A percentile compares a stretch with the other conserved stretches of the same genome.
phyloP scores from a whole-genome alignment of 805 yeast genomes.

The Candida sanyiensis region DNA sequence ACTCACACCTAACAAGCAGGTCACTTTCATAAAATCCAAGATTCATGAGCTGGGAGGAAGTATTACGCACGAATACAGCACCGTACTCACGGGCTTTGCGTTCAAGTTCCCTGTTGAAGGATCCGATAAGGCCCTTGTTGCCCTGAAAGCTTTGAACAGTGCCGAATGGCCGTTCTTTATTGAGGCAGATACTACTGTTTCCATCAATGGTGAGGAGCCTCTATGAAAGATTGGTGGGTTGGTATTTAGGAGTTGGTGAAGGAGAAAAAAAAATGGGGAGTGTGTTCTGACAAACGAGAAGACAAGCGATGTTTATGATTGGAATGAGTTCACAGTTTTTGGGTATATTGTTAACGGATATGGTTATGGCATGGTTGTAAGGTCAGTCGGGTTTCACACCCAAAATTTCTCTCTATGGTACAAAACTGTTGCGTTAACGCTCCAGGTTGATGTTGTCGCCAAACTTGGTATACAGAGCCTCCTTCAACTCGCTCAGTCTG shows the following conservation, averaged over 20 bases:
- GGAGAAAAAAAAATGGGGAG: neutral
- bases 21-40: slow-evolving; percentile 29
- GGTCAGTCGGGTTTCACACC: slow-evolving; percentile 21
- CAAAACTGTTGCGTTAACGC: too few relatives aligned
- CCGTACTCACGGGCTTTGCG: slow-evolving; percentile 44
- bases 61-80: slow-evolving; percentile 41
- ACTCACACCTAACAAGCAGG: slow-evolving; percentile 24
- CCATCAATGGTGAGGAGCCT: slow-evolving; percentile 20
- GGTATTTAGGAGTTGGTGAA: neutral
- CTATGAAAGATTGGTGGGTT: neutral
- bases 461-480: slow-evolving; percentile 76
- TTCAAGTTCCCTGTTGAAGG: slow-evolving; percentile 32
- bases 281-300: neutral
- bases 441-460: slow-evolving; percentile 88
- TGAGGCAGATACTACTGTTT: slow-evolving; percentile 39
- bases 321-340: neutral
- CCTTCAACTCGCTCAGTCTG: slow-evolving; percentile 56
- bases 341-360: neutral
- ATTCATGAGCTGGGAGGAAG: slow-evolving; percentile 37
- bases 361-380: slow-evolving; percentile 12
- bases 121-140: slow-evolving; percentile 21
- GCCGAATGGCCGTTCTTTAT: slow-evolving; percentile 36
- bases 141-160: slow-evolving; percentile 14
- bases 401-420: neutral
- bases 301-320: neutral